A percentile compares a stretch with the other conserved stretches of the same genome.
These are phyloP conservation scores for Suillus subalutaceus DNA, from an alignment of 768 basidiomycete genomes.

Conservation along the genomic window DNA sequence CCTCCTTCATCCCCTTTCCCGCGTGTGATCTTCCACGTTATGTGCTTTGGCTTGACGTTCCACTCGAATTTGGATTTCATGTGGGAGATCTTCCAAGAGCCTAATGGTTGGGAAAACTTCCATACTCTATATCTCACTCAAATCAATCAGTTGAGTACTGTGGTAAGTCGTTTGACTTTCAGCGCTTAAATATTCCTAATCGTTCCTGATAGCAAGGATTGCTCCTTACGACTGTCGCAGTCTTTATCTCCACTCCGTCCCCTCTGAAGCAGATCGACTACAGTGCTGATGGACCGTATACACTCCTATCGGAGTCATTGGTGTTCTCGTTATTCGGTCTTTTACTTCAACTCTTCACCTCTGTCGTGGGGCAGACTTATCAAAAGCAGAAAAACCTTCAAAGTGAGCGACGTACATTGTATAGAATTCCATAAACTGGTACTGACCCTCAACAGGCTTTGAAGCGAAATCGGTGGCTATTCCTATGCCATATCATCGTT, in stretches of 20 bases:
- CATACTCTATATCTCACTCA: background rate
- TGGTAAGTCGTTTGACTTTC: background rate
- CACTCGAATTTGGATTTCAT: background rate
- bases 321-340: constrained; percentile 4
- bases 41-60: constrained; percentile 2
- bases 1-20: background rate
- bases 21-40: background rate
- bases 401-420: background rate
- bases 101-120: constrained; percentile 1
- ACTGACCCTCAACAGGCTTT: background rate
- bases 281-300: background rate
- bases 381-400: constrained; percentile 1
- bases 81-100: constrained; percentile 5
- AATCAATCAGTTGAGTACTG: constrained; percentile 1
- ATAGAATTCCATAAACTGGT: background rate
- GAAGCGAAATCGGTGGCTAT: background rate
- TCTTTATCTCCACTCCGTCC: background rate
- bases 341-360: background rate
- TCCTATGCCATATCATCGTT: constrained; percentile 1
- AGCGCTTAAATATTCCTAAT: background rate
- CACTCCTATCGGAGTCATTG: constrained; percentile 1
- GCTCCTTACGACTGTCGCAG: constrained; percentile 3
- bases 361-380: constrained; percentile 2
- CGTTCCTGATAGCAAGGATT: constrained; percentile 1
- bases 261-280: background rate